Evolutionary conservation across 805 yeast genomes (phyloP), one percentile per base, ranked within the genome.

Genomic region (Schizosaccharomyces lindneri): DNA sequence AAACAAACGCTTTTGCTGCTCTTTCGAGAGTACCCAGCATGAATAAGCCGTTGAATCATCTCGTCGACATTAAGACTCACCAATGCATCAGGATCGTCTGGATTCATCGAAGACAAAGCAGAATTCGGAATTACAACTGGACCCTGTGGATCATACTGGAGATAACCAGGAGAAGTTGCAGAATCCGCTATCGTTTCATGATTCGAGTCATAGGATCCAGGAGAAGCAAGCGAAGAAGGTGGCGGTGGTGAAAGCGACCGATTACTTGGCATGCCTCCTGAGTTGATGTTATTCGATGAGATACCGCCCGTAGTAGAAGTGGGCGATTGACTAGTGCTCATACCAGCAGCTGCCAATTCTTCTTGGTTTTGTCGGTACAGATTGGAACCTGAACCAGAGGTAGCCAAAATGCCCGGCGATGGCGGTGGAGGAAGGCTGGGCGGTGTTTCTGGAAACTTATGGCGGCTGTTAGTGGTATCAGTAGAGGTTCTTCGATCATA

Each of bases 21-120:
- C 71, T 90, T 93, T 6, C 97, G 97, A 13, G 89, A 80, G 72
- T 93, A 93, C 9, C 97, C 99, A 0, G 96, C 95, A 73, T 93
- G 97, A 65, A 93, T 76, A 65, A 93, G 76, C 66, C 95, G 76
- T 73, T 89, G 97, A 64, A 93, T 93, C 60, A 87, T 76, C 68
- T 87, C 94, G 72, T 93, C 98, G 59, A 93, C 78, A 70, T 89
- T 82, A 48, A 76, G 55, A 5, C 57, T 29, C 19, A 21, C 57
- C 21, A 51, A 4, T 51, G 57, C 36, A 17, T 51, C 57, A 15
- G 57, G 57, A 51, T 51, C 36, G 13, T 57, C 43, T 3, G 60
- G 39, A 36, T 19, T 17, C 59, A 27, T 31, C 21, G 48, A 5
- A n/a, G 27, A 36, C 5, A 57, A 15, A n/a, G 48, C 60, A 19